Percentiles rank a stretch among this genome's conserved stretches.
Conservation (phyloP, 352 stramenopile species). For the Pythium dissotocum region DNA sequence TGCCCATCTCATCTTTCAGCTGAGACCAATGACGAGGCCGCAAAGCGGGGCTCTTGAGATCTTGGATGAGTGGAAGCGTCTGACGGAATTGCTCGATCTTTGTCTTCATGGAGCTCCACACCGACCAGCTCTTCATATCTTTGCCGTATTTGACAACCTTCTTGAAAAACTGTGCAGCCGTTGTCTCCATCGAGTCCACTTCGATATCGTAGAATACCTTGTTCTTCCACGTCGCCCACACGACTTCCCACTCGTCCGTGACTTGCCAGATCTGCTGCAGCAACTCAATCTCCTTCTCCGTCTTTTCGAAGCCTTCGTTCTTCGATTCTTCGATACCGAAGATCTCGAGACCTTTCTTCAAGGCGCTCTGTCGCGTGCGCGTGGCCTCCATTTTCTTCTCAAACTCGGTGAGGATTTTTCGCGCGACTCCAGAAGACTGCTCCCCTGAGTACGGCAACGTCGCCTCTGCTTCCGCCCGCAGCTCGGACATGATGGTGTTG, state of each 20-base stretch:
- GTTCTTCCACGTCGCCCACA: slow-evolving; percentile 92
- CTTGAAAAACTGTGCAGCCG: slow-evolving; percentile 89
- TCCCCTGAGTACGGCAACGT: slow-evolving; percentile 78
- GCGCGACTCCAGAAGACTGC: slow-evolving; percentile 49
- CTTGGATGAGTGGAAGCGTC: slow-evolving; percentile 91
- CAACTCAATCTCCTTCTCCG: slow-evolving; percentile 88
- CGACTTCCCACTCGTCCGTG: slow-evolving; percentile 85
- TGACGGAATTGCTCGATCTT: slow-evolving; percentile 94
- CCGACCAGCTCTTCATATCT: slow-evolving; percentile 92
- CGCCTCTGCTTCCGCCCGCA: slow-evolving; percentile 70
- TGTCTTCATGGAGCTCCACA: slow-evolving; percentile 91
- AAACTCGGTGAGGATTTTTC: slow-evolving; percentile 81
- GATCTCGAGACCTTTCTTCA: slow-evolving; percentile 93
- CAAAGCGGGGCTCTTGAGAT: slow-evolving; percentile 90
- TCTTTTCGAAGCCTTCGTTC: slow-evolving; percentile 84
- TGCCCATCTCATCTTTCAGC: slow-evolving; percentile 88
- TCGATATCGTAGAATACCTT: slow-evolving; percentile 92
- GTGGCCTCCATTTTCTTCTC: slow-evolving; percentile 88
- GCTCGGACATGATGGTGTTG: slow-evolving; percentile 82
- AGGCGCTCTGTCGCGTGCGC: slow-evolving; percentile 53
- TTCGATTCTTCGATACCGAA: slow-evolving; percentile 90
- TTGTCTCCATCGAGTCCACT: slow-evolving; percentile 91
- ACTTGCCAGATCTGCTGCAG: slow-evolving; percentile 91
- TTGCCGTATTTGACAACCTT: slow-evolving; percentile 93
- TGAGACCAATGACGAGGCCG: slow-evolving; percentile 88